Evolutionary conservation across 106 monocot genomes (phyloP).

Genomic region (Acorus gramineus): DNA sequence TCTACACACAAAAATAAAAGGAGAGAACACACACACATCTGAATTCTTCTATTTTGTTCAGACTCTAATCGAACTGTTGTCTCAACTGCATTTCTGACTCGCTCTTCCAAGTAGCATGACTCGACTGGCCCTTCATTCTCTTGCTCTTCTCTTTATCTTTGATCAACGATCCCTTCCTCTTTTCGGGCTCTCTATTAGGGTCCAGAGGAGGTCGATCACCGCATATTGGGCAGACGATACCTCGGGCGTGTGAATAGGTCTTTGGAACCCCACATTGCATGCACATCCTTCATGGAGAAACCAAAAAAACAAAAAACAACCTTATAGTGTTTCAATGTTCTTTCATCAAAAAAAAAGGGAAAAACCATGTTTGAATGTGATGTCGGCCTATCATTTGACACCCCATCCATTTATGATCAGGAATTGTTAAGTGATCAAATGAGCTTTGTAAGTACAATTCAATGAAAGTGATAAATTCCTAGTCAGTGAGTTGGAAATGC

Average conservation of each 20-base stretch:
- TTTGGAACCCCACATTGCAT: conserved; percentile 84
- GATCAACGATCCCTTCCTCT: conserved; percentile 71
- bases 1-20: too few relatives aligned
- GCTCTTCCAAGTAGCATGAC: conserved; percentile 89
- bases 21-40: too few relatives aligned
- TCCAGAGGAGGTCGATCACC: conserved; percentile 61
- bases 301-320: too few relatives aligned
- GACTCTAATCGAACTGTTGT: conserved; percentile 69
- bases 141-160: conserved; percentile 98
- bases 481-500: not conserved
- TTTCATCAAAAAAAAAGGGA: conserved; percentile 2
- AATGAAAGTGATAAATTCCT: too few relatives aligned
- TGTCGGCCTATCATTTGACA: too few relatives aligned
- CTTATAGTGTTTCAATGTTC: too few relatives aligned
- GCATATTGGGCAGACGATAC: conserved; percentile 80
- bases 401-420: too few relatives aligned
- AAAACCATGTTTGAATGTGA: not conserved
- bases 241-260: conserved; percentile 64
- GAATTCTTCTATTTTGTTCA: too few relatives aligned
- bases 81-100: conserved; percentile 92
- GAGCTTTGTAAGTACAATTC: too few relatives aligned
- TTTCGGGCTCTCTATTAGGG: conserved; percentile 32
- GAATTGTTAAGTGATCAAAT: too few relatives aligned
- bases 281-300: conserved; percentile 48
- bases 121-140: conserved; percentile 93